Evolutionary conservation across 768 basidiomycete genomes (phyloP), one percentile per base, ranked within the genome.

Genomic region (Boletus pseudo-olivaceus): DNA sequence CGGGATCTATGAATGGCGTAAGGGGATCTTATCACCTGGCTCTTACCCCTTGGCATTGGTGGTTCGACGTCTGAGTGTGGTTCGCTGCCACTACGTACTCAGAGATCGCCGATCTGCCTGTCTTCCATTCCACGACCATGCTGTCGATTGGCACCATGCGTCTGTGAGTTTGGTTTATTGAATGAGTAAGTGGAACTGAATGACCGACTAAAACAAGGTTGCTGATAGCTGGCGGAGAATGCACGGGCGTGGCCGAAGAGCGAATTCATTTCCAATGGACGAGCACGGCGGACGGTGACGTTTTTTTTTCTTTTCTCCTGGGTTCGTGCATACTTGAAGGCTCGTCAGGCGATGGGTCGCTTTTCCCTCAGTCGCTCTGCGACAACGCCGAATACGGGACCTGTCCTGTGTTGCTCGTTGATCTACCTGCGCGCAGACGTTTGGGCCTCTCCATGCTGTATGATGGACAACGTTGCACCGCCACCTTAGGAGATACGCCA

Each of bases 101-200:
- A 41, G 39, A 35, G 42, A 34, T 34, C 23, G 26, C 23, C 14
- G 48, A 58, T 52, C 39, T 39, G 7, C 11, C 17, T 19, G 4
- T 43, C 56, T 59, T 51, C 47, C 52, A 49, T 54, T 29, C 20
- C 33, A 29, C 46, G 4, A 20, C n/a, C 49, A 23, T 40, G 26
- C 30, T 15, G 12, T 53, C 26, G 38, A 44, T 7, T 23, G 23
- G 29, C 48, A 34, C 56, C 37, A 10, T 34, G 39, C 17, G 1
- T 54, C 27, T 11, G 53, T 55, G 17, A 29, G 27, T 53, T 30
- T 14, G 35, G 32, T 29, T 26, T 6, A 3, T 30, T 17, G 26
- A 46, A 20, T 7, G 14, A 10, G 27, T 29, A 3, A 11, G 33
- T 43, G 39, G 38, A 40, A 23, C 27, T 29, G 23, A 39, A 51